Conservation (phyloP, 139 green algal species). For the Astrephomene gubernaculifera region DNA sequence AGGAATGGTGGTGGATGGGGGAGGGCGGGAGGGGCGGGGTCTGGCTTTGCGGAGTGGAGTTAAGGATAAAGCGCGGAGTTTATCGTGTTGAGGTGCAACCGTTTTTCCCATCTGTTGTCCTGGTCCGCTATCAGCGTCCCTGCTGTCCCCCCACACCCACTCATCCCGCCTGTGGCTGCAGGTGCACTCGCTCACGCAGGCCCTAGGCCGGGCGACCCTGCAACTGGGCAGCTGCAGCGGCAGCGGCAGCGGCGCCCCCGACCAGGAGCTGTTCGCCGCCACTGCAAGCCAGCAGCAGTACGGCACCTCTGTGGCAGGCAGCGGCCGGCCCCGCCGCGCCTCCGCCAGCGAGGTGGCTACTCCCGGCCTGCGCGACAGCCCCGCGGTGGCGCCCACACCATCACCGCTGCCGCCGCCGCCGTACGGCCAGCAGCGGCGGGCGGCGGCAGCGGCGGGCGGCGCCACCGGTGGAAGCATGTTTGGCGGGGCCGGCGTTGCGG, state of each 20-base stretch:
- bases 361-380: not conserved
- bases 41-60: not conserved
- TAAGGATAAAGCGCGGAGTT: too few species aligned
- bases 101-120: not conserved
- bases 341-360: slow-evolving; percentile 10
- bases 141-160: not conserved
- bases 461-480: not conserved
- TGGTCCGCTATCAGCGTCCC: too few species aligned
- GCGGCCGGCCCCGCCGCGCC: not conserved
- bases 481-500: not conserved
- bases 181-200: slow-evolving; percentile 2
- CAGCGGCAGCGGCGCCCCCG: not conserved
- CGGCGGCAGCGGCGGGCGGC: not conserved
- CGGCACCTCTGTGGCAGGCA: not conserved
- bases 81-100: not conserved
- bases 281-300: not conserved
- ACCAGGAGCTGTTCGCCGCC: not conserved
- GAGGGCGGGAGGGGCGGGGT: not conserved
- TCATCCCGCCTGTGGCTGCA: not conserved
- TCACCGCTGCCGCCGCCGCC: slow-evolving; percentile 1
- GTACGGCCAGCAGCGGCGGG: not conserved
- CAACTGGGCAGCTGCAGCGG: not conserved
- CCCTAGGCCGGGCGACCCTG: slow-evolving; percentile 7
- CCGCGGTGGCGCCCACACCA: not conserved
- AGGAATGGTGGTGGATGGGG: not conserved